phyloP scores from a whole-genome alignment of 2,329 filamentous ascomycete genomes.

The Capronia coronata region DNA sequence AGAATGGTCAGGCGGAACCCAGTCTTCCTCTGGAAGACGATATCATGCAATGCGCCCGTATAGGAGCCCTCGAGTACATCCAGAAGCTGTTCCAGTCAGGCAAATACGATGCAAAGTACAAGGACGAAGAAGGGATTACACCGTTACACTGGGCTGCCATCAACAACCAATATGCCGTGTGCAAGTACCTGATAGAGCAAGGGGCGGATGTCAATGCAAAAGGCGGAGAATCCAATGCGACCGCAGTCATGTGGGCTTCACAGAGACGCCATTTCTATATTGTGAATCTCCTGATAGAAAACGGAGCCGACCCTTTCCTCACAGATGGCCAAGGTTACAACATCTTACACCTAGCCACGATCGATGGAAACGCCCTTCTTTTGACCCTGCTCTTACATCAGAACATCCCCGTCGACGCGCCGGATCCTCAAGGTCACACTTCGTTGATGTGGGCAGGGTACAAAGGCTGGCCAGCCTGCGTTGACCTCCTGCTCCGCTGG shows the following conservation, averaged over 20 bases:
- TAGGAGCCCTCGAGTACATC: conserved; percentile 80
- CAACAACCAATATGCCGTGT: conserved; percentile 96
- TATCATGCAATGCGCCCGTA: conserved; percentile 88
- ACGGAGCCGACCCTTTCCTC: conserved; percentile 86
- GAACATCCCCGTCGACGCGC: conserved; percentile 86
- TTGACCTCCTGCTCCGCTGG: conserved; percentile 89
- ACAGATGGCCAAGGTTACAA: conserved; percentile 97
- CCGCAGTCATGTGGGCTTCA: conserved; percentile 92
- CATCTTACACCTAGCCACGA: conserved; percentile 90
- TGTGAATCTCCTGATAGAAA: conserved; percentile 82
- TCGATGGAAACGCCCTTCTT: conserved; percentile 90
- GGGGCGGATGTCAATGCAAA: conserved; percentile 91
- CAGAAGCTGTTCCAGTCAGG: conserved; percentile 81
- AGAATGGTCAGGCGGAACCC: conserved; percentile 25
- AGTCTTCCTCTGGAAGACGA: conserved; percentile 60
- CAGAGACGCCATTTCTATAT: conserved; percentile 96
- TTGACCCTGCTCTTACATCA: conserved; percentile 87
- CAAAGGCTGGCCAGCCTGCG: conserved; percentile 87
- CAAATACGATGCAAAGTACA: conserved; percentile 73
- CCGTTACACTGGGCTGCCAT: conserved; percentile 97
- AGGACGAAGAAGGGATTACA: conserved; percentile 88
- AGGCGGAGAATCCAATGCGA: conserved; percentile 90
- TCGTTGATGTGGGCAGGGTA: conserved; percentile 98
- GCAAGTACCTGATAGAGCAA: conserved; percentile 80
- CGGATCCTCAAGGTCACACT: conserved; percentile 85